These are phyloP conservation scores for Cajanus cajan DNA, from an alignment of 306 rosid species.

Conservation along the genomic window DNA sequence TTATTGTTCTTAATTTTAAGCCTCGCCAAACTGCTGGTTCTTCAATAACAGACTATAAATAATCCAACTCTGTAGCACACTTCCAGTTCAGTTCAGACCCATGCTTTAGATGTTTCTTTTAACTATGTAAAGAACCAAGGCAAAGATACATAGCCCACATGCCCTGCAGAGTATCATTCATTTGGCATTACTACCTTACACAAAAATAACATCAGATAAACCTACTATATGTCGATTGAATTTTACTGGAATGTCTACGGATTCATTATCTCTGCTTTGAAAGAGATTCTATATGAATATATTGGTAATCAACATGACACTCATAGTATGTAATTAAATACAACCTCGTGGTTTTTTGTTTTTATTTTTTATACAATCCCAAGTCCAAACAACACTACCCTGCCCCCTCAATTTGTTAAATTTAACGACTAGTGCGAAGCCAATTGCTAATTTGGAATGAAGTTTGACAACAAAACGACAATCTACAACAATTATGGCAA, in stretches of 20 bases:
- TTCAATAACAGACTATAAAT: constrained; percentile 11
- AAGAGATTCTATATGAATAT: neutral
- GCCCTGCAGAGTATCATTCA: neutral
- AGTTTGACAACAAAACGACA: neutral
- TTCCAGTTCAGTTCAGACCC: neutral
- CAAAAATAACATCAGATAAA: neutral
- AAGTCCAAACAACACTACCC: neutral
- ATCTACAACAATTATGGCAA: neutral
- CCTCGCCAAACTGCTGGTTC: neutral
- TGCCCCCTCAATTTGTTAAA: neutral
- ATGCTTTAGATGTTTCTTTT: neutral
- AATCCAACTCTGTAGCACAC: neutral
- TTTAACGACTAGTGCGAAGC: neutral
- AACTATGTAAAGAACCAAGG: neutral
- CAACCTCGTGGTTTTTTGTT: neutral
- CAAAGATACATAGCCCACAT: neutral
- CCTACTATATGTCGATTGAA: neutral
- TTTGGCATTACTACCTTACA: neutral
- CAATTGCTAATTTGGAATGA: neutral
- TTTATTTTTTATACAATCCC: neutral
- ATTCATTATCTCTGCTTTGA: neutral
- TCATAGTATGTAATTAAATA: neutral
- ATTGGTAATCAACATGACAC: neutral
- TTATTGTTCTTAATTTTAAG: neutral
- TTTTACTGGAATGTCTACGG: neutral